Conservation (phyloP, 345 rosid species). For the Kernera saxatilis region DNA sequence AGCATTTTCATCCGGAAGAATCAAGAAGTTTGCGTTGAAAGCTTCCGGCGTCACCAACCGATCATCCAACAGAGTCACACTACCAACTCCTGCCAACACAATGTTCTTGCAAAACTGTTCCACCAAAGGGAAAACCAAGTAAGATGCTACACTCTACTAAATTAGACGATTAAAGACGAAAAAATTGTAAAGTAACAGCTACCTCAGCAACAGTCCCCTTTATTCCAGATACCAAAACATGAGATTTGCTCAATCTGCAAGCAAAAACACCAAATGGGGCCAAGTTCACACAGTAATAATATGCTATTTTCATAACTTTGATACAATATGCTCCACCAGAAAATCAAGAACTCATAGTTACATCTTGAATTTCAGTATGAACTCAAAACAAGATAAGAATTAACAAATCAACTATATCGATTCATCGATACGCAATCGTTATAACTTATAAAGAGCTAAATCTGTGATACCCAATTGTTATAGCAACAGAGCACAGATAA, state of each 20-base stretch:
- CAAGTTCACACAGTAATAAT: not conserved
- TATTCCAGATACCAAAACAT: constrained; percentile 21
- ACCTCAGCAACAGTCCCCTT: constrained; percentile 26
- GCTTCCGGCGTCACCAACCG: constrained; percentile 48
- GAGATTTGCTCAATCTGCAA: constrained; percentile 26
- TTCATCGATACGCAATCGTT: not conserved
- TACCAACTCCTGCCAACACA: constrained; percentile 93
- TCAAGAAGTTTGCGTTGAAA: constrained; percentile 69
- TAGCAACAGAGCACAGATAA: too few relatives aligned
- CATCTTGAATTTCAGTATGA: not conserved
- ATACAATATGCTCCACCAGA: not conserved
- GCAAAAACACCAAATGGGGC: not conserved
- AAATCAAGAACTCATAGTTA: not conserved
- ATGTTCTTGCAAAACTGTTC: constrained; percentile 93
- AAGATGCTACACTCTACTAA: not conserved
- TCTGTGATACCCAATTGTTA: not conserved
- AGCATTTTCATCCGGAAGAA: constrained; percentile 54
- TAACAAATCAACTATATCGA: not conserved
- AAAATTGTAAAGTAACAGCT: not conserved
- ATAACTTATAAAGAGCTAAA: not conserved
- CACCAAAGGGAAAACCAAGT: not conserved
- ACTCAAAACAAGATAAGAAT: not conserved
- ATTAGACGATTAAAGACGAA: not conserved
- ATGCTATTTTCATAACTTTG: not conserved
- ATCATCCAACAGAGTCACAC: constrained; percentile 80